Evolutionary conservation across 441 rosid genomes (phyloP).

Genomic region (Biscutella auriculata): DNA sequence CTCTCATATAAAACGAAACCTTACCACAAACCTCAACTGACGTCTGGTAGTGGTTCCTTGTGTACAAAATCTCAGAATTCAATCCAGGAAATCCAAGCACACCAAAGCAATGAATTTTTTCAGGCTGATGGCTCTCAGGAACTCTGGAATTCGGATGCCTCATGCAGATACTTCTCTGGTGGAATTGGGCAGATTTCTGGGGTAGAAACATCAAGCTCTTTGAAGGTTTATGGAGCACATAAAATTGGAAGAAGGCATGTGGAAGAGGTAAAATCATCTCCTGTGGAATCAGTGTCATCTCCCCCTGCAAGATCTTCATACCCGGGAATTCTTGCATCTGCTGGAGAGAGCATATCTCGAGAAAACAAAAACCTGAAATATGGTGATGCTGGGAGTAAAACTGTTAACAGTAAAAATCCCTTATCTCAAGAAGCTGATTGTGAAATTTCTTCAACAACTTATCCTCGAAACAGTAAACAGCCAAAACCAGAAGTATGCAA

Average conservation of each 20-base stretch:
- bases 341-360: conserved; percentile 17
- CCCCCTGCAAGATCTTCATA: conserved; percentile 42
- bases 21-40: conserved; percentile 29
- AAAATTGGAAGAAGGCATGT: conserved; percentile 30
- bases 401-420: conserved; percentile 16
- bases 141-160: conserved; percentile 17
- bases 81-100: conserved; percentile 17
- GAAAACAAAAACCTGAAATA: conserved; percentile 17
- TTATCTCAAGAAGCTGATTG: conserved; percentile 20
- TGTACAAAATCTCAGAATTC: conserved; percentile 22
- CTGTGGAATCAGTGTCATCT: conserved; percentile 70
- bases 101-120: too few species aligned
- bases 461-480: conserved; percentile 2
- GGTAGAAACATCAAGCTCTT: conserved; percentile 54
- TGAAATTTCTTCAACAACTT: conserved; percentile 13
- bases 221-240: conserved; percentile 44
- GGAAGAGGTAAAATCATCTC: conserved; percentile 47
- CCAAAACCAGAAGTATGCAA: conserved; percentile 6
- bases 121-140: too few species aligned
- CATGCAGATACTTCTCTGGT: conserved; percentile 23
- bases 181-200: conserved; percentile 31
- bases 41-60: conserved; percentile 29
- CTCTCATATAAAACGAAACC: conserved; percentile 26
- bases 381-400: conserved; percentile 19
- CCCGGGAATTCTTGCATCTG: conserved; percentile 28